Base-by-base conservation (phyloP, 1,284 basidiomycete species). In the Sporisorium exsertum region DNA sequence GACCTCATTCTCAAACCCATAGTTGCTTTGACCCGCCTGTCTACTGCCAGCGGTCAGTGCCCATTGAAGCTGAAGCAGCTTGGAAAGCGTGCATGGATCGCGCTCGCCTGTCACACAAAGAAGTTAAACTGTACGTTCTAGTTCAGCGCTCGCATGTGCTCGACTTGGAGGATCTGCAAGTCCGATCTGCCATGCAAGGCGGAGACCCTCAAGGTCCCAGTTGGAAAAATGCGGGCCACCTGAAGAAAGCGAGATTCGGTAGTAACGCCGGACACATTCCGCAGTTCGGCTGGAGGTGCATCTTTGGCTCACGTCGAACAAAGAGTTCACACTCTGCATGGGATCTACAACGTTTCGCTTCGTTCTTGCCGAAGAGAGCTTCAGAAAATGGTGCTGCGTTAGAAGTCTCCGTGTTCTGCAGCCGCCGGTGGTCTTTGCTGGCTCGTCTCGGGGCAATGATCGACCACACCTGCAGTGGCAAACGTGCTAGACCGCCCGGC, bases 191-290 rank as follows among this genome's bases (percentile, higher is more conserved):
- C 15, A 9, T n/a, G 27, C 18, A 29, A 32, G 47, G 18, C 46
- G 9, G 26, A 27, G 46, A 47, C 46, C 45, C 45, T 46, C 45
- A 24, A 24, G 46, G 15, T 7, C 46, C 46, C 8, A 37, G 46
- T 47, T 26, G 24, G 3, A 32, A 49, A 16, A 20, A 33, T 45
- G 37, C 42, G 40, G 16, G 12, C 42, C 45, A 32, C 55, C 22
- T 54, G 24, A 24, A 33, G 27, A n/a, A 4, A 16, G n/a, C 32
- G 52, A 43, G 20, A n/a, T 18, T 24, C 18, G 10, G 40, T 47
- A 29, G 51, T 61, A 59, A 53, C 47, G 42, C 55, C 53, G 55
- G 15, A 52, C 49, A 58, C 62, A 64, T 64, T 64, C 62, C 62
- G 49, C 55, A 58, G 26, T 56, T 58, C 47, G 54, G 53, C 45